Conservation (phyloP, 345 rosid species). For the Gossypium australe region DNA sequence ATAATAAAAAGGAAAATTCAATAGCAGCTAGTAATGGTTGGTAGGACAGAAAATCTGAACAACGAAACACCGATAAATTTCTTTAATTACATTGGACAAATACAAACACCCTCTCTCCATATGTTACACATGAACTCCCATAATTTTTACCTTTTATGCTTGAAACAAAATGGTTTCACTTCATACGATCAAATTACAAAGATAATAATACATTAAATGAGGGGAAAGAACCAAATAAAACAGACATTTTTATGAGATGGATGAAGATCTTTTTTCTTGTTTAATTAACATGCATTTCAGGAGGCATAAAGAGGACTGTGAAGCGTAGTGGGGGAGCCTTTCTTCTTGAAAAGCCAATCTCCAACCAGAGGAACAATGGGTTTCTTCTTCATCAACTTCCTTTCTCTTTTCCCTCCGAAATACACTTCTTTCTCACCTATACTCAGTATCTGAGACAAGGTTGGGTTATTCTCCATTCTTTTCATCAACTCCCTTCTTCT, state of each 20-base stretch:
- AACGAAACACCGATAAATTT: not conserved
- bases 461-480: slow-evolving; percentile 39
- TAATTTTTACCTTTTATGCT: not conserved
- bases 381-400: slow-evolving; percentile 55
- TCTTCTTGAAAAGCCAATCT: slow-evolving; percentile 59
- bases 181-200: not conserved
- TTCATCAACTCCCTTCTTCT: slow-evolving; percentile 38
- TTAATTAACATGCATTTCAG: slow-evolving; percentile 25
- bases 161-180: not conserved
- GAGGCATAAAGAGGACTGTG: slow-evolving; percentile 36
- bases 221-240: not conserved
- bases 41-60: not conserved
- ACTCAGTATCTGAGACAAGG: slow-evolving; percentile 61
- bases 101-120: not conserved
- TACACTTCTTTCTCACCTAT: slow-evolving; percentile 26
- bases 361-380: slow-evolving; percentile 77
- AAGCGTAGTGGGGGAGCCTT: slow-evolving; percentile 13
- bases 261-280: not conserved
- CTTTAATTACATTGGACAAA: not conserved
- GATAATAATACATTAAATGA: not conserved
- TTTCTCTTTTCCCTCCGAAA: slow-evolving; percentile 10
- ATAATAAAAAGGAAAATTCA: too few relatives aligned
- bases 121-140: not conserved
- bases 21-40: too few relatives aligned
- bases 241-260: not conserved